Evolutionary conservation across 768 basidiomycete species (phyloP), one percentile per base, ranked within the genome.

Genomic region (Amanita pseudoporphyria): DNA sequence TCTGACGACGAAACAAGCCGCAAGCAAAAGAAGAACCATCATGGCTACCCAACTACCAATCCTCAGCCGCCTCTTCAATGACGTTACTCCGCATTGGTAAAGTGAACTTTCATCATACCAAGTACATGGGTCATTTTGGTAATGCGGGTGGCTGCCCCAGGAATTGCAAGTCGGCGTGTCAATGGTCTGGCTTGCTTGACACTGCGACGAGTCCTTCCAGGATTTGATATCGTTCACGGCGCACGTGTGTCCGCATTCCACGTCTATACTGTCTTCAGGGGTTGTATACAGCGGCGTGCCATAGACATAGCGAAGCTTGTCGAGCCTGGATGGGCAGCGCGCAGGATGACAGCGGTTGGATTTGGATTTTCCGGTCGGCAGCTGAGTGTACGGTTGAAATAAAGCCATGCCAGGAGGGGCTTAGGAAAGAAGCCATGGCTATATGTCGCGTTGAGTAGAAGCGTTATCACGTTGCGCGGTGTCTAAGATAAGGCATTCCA

Each of bases 1-100:
- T 6, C 37, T 47, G 36, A 47, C 7, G 10, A 28, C 13, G n/a
- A 47, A 39, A 19, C 36, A 47, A 24, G 36, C 37, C 7, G 36
- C 24, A 5, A 47, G 46, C 22, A 47, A 26, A 22, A 47, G 13
- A 33, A 47, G 24, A 18, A 47, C 36, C 16, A 30, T 18, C 35
- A 47, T 47, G 2, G 46, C 35, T n/a, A n/a, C 46, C 24, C 46
- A 38, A 38, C 46, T 26, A 12, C 46, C 46, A 10, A 36, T 18
- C 9, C 26, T 38, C 32, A 47, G 21, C n/a, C 37, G 46, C 16
- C 37, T 38, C 35, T 47, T 19, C 12, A 47, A 28, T 16, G 24
- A 16, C 3, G 22, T 24, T 24, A 45, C 24, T 16, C 18, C 31
- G 26, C 35, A 35, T 18, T 45, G 30, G 10, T 30, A 21, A 31